Conservation (phyloP, 257 asterid genomes). For the Solanum microdontum region DNA sequence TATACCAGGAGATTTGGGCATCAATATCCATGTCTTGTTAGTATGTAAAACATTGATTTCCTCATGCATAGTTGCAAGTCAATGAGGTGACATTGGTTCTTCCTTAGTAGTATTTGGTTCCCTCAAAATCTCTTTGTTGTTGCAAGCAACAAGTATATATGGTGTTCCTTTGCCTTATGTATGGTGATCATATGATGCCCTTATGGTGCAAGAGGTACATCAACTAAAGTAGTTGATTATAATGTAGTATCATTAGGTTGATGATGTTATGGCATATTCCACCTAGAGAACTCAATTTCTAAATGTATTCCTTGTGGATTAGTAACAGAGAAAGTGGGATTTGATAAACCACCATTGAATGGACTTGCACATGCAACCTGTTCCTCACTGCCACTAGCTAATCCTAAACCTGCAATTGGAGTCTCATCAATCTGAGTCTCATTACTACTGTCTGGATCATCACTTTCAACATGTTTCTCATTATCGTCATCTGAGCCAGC, state of each 20-base stretch:
- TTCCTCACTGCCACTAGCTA: neutral
- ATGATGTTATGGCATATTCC: neutral
- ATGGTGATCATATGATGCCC: neutral
- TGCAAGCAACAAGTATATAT: too few species aligned
- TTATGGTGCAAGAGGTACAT: neutral
- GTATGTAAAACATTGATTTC: neutral
- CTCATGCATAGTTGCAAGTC: neutral
- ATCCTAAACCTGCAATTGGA: neutral
- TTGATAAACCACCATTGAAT: neutral
- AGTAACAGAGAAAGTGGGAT: neutral
- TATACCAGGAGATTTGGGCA: neutral
- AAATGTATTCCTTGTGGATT: too few species aligned
- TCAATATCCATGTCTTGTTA: neutral
- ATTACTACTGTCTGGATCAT: neutral
- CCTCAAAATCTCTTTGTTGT: neutral
- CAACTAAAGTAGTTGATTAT: neutral
- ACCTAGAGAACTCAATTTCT: too few species aligned
- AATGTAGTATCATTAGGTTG: neutral
- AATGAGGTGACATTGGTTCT: neutral
- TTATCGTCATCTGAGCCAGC: neutral
- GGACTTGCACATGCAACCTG: neutral
- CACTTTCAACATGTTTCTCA: neutral
- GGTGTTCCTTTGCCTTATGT: neutral
- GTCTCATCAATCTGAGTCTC: neutral
- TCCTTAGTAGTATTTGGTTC: neutral